These are phyloP conservation scores for Amanita fuliginea DNA, from an alignment of 768 basidiomycete species.

Conservation along the genomic window DNA sequence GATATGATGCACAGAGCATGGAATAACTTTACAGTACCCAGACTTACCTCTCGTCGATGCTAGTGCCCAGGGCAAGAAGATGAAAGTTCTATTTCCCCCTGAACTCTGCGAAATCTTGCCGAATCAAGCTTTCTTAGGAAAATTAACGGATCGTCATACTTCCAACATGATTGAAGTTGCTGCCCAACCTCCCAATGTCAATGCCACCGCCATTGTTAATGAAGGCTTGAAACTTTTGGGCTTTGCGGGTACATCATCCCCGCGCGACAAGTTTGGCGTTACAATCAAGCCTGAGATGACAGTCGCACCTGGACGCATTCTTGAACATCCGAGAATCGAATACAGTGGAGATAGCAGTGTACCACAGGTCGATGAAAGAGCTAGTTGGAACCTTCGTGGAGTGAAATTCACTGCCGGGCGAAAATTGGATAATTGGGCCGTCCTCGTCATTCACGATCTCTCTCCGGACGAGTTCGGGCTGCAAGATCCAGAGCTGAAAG, in stretches of 20 bases:
- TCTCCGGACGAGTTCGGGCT: constrained; percentile 54
- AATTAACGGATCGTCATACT: constrained; percentile 58
- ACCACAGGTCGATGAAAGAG: constrained; percentile 37
- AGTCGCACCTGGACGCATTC: constrained; percentile 58
- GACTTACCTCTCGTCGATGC: constrained; percentile 51
- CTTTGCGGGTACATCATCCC: constrained; percentile 26
- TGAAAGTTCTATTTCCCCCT: constrained; percentile 44
- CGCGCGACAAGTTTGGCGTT: constrained; percentile 51
- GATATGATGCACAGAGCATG: constrained; percentile 40
- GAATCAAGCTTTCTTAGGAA: constrained; percentile 61
- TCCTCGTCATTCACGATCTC: constrained; percentile 56
- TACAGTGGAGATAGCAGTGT: constrained; percentile 35
- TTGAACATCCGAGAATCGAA: constrained; percentile 46
- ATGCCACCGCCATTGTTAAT: constrained; percentile 49
- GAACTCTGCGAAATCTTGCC: constrained; percentile 66
- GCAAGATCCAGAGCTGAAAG: constrained; percentile 41
- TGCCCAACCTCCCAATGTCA: constrained; percentile 60
- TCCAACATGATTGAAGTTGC: constrained; percentile 63
- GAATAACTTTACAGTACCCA: constrained; percentile 35
- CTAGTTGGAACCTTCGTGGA: constrained; percentile 67
- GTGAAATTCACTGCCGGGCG: constrained; percentile 54
- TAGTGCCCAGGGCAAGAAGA: constrained; percentile 25
- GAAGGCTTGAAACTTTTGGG: constrained; percentile 57
- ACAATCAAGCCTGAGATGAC: constrained; percentile 52
- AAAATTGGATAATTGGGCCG: constrained; percentile 49